phyloP scores from a whole-genome alignment of 2,329 filamentous ascomycete species.

The Pyrenochaeta sp. region DNA sequence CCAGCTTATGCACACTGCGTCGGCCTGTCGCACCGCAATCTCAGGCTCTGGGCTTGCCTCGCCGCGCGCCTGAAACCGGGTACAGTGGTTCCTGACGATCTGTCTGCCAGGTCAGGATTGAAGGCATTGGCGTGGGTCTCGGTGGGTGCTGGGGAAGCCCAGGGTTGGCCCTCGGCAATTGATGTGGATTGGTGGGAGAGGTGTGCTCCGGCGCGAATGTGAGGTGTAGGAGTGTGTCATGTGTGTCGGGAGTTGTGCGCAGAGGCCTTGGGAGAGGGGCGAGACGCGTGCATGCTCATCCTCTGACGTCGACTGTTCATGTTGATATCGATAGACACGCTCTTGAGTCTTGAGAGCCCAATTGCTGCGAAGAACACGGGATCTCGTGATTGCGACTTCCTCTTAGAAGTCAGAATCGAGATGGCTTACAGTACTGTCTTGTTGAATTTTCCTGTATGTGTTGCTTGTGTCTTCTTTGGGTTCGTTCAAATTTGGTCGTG shows the following conservation, averaged over 20 bases:
- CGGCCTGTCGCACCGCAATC: conserved; percentile 7
- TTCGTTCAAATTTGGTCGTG: too few species aligned
- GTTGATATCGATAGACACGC: too few species aligned
- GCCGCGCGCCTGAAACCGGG: conserved; percentile 43
- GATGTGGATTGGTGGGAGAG: conserved; percentile 18
- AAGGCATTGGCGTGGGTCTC: conserved; percentile 16
- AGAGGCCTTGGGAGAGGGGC: conserved; percentile 17
- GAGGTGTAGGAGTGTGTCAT: conserved; percentile 32
- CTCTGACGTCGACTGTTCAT: not conserved
- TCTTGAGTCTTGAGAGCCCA: too few species aligned
- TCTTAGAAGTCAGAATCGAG: not conserved
- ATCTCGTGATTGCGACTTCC: too few species aligned
- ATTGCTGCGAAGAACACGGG: too few species aligned
- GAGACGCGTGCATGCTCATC: conserved; percentile 18
- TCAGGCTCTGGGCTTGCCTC: conserved; percentile 16
- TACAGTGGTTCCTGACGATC: conserved; percentile 33
- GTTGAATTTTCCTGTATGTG: not conserved
- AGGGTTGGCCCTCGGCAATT: conserved; percentile 13
- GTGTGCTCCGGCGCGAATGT: conserved; percentile 16
- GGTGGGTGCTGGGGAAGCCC: conserved; percentile 20
- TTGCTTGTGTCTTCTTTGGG: not conserved
- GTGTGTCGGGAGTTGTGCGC: conserved; percentile 28
- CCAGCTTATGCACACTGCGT: conserved; percentile 18
- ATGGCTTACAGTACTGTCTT: too few species aligned
- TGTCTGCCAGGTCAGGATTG: conserved; percentile 26